Evolutionary conservation across 169 alveolate species (phyloP).

Genomic region (Neospora caninum): DNA sequence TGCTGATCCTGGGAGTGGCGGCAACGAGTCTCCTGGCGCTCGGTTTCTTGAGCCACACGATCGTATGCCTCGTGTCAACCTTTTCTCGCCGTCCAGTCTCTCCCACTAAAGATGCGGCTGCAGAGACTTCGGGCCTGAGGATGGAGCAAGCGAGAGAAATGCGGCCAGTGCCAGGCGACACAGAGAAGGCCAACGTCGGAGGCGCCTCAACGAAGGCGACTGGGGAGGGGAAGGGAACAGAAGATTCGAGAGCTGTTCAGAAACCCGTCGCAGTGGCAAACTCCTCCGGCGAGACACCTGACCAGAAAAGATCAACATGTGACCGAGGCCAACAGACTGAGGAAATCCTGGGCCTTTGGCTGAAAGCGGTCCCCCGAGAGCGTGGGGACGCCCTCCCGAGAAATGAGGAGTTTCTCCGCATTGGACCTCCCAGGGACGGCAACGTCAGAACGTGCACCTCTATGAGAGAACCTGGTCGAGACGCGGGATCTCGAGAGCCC

Average conservation of each 20-base stretch:
- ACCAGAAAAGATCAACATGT: neutral
- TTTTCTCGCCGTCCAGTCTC: no score
- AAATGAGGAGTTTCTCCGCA: neutral
- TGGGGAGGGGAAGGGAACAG: no score
- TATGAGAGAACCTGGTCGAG: neutral
- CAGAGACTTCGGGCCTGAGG: neutral
- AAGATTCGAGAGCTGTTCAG: no score
- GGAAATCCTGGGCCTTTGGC: neutral
- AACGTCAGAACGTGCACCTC: neutral
- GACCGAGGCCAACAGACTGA: neutral
- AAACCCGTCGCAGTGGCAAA: no score
- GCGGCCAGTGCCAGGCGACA: no score
- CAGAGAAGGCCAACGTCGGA: no score
- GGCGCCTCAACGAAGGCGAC: no score
- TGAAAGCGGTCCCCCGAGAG: neutral
- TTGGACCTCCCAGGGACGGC: neutral
- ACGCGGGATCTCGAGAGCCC: neutral
- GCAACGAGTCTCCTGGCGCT: neutral
- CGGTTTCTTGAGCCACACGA: neutral
- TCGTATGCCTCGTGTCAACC: neutral
- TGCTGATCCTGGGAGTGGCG: neutral
- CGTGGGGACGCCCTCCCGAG: neutral
- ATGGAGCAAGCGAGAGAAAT: no score
- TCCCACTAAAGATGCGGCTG: no score
- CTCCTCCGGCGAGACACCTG: no score